Percentiles rank a stretch among this genome's conserved stretches.
Conservation (phyloP, 352 stramenopile species). For the Pythium aphanidermatum region DNA sequence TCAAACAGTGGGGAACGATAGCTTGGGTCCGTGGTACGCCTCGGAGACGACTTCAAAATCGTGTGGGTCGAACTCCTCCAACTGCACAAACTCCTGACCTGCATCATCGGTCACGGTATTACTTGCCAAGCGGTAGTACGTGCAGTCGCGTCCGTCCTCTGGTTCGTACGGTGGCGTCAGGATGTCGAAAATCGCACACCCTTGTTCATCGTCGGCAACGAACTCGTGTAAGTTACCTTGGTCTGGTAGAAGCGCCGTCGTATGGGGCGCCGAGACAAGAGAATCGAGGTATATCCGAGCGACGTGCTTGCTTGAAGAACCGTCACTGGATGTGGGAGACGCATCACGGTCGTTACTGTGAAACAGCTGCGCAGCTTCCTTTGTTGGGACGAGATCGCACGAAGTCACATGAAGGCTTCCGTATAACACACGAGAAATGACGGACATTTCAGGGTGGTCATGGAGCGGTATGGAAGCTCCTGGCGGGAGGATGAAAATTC, state of each 20-base stretch:
- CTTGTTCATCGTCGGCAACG: constrained; percentile 52
- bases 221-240: constrained; percentile 77
- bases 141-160: constrained; percentile 58
- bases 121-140: constrained; percentile 60
- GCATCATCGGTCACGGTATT: constrained; percentile 12
- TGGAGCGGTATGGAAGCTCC: constrained; percentile 69
- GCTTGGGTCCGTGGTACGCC: constrained; percentile 36
- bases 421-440: constrained; percentile 79
- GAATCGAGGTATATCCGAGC: constrained; percentile 40
- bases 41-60: constrained; percentile 54
- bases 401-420: constrained; percentile 55
- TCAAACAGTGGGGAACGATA: constrained; percentile 9
- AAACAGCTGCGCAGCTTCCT: constrained; percentile 15
- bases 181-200: constrained; percentile 83
- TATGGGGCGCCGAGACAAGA: constrained; percentile 45
- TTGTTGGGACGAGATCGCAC: constrained; percentile 42
- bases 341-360: background rate
- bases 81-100: constrained; percentile 8
- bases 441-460: constrained; percentile 80
- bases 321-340: constrained; percentile 5
- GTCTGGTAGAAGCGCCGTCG: constrained; percentile 62
- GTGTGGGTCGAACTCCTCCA: constrained; percentile 43
- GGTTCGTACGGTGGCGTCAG: constrained; percentile 79
- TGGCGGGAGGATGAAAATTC: constrained; percentile 80
- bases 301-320: constrained; percentile 6